phyloP scores from a whole-genome alignment of 1,284 basidiomycete species.

The Anthracocystis walkeri region DNA sequence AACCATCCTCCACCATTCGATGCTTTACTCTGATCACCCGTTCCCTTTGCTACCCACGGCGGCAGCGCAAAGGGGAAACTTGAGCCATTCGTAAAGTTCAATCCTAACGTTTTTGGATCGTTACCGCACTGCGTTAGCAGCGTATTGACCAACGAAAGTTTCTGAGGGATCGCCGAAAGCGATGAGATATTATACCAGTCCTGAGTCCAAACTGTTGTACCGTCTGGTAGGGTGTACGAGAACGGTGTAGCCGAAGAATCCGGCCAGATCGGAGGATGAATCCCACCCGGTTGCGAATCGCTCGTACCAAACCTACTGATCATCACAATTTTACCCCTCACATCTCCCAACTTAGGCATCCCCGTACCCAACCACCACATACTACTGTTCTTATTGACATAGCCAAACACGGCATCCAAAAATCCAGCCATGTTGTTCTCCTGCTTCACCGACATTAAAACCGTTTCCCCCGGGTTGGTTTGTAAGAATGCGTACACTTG shows the following conservation, averaged over 20 bases:
- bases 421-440: conserved; percentile 46
- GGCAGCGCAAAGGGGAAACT: conserved; percentile 51
- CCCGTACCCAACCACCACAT: conserved; percentile 42
- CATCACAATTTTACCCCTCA: conserved; percentile 50
- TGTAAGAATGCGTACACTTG: conserved; percentile 44
- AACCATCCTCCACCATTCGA: conserved; percentile 17
- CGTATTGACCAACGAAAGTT: conserved; percentile 34
- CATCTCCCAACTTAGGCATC: conserved; percentile 45
- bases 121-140: conserved; percentile 26
- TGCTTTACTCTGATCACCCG: conserved; percentile 20
- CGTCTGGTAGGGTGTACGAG: conserved; percentile 33
- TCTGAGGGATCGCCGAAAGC: conserved; percentile 34
- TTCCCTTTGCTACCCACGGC: conserved; percentile 47
- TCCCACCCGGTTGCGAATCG: conserved; percentile 48
- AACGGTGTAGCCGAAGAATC: conserved; percentile 31
- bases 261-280: conserved; percentile 61
- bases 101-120: conserved; percentile 10
- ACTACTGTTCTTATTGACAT: conserved; percentile 24
- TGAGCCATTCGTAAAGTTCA: conserved; percentile 50
- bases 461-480: conserved; percentile 34
- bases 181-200: conserved; percentile 57
- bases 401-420: conserved; percentile 27
- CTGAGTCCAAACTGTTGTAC: conserved; percentile 35
- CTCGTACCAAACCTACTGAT: conserved; percentile 44
- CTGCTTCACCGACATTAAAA: conserved; percentile 55